A percentile compares a stretch with the other conserved stretches of the same genome.
These are phyloP conservation scores for Symbiodinium pilosum DNA, from an alignment of 73 alveolate genomes.

Conservation along the genomic window DNA sequence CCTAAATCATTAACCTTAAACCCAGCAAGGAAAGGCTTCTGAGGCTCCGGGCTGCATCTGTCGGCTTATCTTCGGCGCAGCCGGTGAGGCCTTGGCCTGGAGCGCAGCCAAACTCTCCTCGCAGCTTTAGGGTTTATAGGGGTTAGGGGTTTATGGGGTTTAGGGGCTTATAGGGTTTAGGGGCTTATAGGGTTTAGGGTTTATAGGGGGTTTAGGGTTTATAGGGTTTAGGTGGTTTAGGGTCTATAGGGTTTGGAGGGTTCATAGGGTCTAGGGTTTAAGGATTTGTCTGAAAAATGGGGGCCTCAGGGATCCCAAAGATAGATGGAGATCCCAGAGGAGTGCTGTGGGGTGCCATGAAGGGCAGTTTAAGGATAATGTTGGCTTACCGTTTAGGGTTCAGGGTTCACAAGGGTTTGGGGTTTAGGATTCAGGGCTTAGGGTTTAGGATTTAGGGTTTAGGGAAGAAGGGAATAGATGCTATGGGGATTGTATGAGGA, in stretches of 20 bases:
- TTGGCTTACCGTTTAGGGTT: no score
- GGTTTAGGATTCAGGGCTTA: not conserved
- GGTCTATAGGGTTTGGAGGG: no score
- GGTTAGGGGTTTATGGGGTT: no score
- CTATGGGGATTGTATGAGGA: no score
- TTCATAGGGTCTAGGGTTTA: not conserved
- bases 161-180: not conserved
- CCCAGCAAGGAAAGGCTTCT: not conserved
- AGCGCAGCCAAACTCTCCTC: not conserved
- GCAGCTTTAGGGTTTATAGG: not conserved
- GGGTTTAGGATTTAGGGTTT: not conserved
- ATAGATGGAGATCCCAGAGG: no score
- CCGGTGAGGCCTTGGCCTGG: not conserved
- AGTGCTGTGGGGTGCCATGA: no score
- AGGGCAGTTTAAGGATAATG: no score
- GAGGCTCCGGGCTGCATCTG: not conserved
- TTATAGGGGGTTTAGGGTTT: not conserved
- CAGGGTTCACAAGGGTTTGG: no score
- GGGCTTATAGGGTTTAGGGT: not conserved
- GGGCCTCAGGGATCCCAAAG: no score
- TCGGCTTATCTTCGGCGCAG: not conserved
- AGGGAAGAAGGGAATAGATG: not conserved
- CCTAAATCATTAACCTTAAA: not conserved
- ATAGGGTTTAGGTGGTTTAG: no score
- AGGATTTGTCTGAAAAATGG: no score